Base-by-base conservation (phyloP, 1,284 basidiomycete genomes). In the Leccinum pachyderme region DNA sequence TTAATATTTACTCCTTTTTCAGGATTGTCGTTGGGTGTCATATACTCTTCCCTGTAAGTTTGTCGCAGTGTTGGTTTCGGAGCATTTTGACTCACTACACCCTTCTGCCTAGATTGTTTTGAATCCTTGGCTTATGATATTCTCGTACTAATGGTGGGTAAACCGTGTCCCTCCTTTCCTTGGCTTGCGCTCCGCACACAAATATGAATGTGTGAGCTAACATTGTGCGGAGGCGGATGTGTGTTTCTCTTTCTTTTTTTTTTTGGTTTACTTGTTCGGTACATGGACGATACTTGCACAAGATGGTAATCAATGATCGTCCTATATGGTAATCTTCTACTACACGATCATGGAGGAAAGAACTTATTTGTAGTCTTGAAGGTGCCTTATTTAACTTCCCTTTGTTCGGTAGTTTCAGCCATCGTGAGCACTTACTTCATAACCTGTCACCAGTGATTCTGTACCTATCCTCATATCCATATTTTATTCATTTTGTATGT, bases 81-180 rank as follows among this genome's bases (percentile, higher is more conserved):
- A 7, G 6, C 37, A 12, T 5, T 50, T 13, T 29, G 24, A 25
- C 32, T 43, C 15, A 24, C 12, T 1, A 2, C 46, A 11, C 37
- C 55, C n/a, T 53, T 48, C 44, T 13, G 47, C 2, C 54, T 9
- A 86, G 81, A 84, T 91, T 54, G 80, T 89, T 47, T 78, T 91
- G 54, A 91, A 91, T 63, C 87, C 87, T 0, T 89, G 86, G 86
- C 73, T 89, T 56, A 87, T 88, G 86, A 83, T 87, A 58, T 88
- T 89, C 71, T 87, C 84, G 0, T 89, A 87, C 63, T 89, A 65
- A 67, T 49, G 5, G 12, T 49, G 5, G 12, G 35, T 37, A 8
- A 37, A 37, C 22, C 3, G 18, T 5, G 11, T 24, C 11, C 1
- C 8, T 9, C 24, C 18, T n/a, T 13, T 35, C 33, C 15, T 35